Evolutionary conservation across 2,329 filamentous ascomycete genomes (phyloP).

Genomic region (Metarhizium album): DNA sequence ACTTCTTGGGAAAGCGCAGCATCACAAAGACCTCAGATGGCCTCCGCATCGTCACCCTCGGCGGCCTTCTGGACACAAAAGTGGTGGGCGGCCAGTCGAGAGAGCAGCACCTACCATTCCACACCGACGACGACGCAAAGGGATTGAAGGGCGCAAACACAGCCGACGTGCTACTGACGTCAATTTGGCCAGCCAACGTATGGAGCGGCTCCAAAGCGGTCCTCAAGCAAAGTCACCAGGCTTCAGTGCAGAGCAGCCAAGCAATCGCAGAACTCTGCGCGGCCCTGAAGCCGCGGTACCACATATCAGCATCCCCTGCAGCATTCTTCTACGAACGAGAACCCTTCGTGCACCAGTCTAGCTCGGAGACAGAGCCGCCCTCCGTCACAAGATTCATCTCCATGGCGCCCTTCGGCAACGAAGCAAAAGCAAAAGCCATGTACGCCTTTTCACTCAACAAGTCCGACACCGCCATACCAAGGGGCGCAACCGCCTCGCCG

Average conservation of each 20-base stretch:
- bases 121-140: slow-evolving; percentile 67
- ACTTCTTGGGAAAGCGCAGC: slow-evolving; percentile 78
- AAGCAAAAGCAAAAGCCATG: slow-evolving; percentile 66
- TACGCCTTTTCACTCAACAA: slow-evolving; percentile 68
- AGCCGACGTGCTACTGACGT: slow-evolving; percentile 80
- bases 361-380: slow-evolving; percentile 36
- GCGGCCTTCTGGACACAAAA: slow-evolving; percentile 57
- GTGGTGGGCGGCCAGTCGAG: slow-evolving; percentile 52
- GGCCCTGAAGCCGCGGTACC: slow-evolving; percentile 79
- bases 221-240: slow-evolving; percentile 41
- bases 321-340: slow-evolving; percentile 80
- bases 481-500: slow-evolving; percentile 66
- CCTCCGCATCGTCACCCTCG: slow-evolving; percentile 75
- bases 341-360: slow-evolving; percentile 66
- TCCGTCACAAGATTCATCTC: slow-evolving; percentile 82
- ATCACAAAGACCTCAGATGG: slow-evolving; percentile 85
- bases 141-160: slow-evolving; percentile 63
- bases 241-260: slow-evolving; percentile 43
- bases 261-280: slow-evolving; percentile 70
- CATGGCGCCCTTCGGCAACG: slow-evolving; percentile 67
- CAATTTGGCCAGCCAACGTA: slow-evolving; percentile 71
- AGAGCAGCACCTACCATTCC: slow-evolving; percentile 66
- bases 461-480: slow-evolving; percentile 52
- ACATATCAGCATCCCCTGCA: slow-evolving; percentile 60
- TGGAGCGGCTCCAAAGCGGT: slow-evolving; percentile 55